phyloP scores from a whole-genome alignment of 192 early-diverging fungal species.

The Backusella tuberculispora region DNA sequence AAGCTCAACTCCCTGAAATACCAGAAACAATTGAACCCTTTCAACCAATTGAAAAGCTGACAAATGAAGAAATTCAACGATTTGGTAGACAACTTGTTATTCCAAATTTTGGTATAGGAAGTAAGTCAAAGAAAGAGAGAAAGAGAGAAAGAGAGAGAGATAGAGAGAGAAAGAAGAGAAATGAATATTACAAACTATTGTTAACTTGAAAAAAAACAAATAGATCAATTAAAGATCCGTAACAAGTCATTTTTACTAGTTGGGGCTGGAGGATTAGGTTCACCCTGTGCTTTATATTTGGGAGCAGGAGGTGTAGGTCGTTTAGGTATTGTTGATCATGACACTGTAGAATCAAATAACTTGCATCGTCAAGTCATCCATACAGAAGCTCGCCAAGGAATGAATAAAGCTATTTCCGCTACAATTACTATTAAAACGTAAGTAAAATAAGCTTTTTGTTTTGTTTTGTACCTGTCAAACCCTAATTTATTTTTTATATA shows the following conservation, averaged over 20 bases:
- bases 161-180: no score
- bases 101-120: slow-evolving; percentile 72
- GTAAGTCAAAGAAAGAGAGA: slow-evolving; percentile 39
- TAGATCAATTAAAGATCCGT: slow-evolving; percentile 76
- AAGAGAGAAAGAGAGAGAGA: no score
- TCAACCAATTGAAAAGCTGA: slow-evolving; percentile 46
- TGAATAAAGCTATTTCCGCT: slow-evolving; percentile 81
- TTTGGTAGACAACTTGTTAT: slow-evolving; percentile 88
- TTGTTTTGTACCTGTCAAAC: no score
- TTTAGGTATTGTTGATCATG: slow-evolving; percentile 92
- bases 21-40: not conserved
- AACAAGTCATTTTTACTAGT: slow-evolving; percentile 82
- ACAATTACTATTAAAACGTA: slow-evolving; percentile 53
- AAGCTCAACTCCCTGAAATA: not conserved
- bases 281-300: slow-evolving; percentile 85
- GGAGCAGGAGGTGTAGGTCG: slow-evolving; percentile 86
- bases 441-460: not conserved
- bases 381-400: slow-evolving; percentile 65
- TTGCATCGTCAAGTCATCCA: slow-evolving; percentile 96
- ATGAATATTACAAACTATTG: not conserved
- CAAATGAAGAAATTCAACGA: slow-evolving; percentile 72
- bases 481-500: not conserved
- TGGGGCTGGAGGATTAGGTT: slow-evolving; percentile 91
- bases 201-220: not conserved
- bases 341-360: slow-evolving; percentile 86